Evolutionary conservation across 441 rosid genomes (phyloP), one percentile per base, ranked within the genome.

Genomic region (Gossypium schwendimanii): DNA sequence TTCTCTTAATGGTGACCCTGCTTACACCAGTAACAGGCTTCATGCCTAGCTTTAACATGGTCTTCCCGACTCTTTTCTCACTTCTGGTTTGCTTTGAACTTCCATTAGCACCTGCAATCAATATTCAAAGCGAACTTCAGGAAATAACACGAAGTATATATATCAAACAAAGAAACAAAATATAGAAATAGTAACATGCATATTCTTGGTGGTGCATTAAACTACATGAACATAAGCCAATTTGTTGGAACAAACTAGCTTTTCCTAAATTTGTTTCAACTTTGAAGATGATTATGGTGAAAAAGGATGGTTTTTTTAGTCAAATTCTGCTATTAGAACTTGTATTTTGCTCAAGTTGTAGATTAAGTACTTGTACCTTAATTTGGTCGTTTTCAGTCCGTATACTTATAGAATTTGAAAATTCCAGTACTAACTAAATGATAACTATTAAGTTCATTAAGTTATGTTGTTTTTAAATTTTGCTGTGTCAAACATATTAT

Each of bases 31-130:
- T 81, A 66, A 85, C 82, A 17, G 87, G 86, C 63, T 82, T 81
- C 87, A 84, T 82, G 54, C 85, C 91, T 4, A 87, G 79, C 80
- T 87, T 85, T 76, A 87, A 55, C 87, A 85, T 82, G 0, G 91
- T 88, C 71, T 87, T 87, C 12, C 91, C 77, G 33, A 62, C 86
- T 85, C 75, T 85, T 86, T 86, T 86, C 76, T 86, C 89, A 55
- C 89, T 86, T 75, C 89, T 75, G 78, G 84, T 86, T 65, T 86
- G 89, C 80, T 86, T 86, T 31, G 87, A 82, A 58, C 81, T 75
- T 68, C 86, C 91, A 73, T 78, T 80, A 15, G 69, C 88, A 73
- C 86, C 87, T 82, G 76, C 79, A 65, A 52, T 31, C n/a, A 33
- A 65, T 33, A 66, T 14, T 45, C 60, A 17, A 49, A 53, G 36